phyloP scores from a whole-genome alignment of 2,329 filamentous ascomycete genomes.

The Emergomyces africanus region DNA sequence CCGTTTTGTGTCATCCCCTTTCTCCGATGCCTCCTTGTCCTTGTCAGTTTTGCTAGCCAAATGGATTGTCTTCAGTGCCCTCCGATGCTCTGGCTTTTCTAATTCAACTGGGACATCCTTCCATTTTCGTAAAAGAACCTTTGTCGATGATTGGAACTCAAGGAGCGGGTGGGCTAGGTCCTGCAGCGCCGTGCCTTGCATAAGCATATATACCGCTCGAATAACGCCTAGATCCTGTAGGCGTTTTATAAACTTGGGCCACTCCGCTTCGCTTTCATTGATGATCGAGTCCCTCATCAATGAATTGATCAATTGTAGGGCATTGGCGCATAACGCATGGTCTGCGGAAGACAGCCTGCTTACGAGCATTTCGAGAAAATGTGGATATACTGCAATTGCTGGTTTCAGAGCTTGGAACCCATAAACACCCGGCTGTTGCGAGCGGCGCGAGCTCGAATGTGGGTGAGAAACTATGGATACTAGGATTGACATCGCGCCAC shows the following conservation, averaged over 20 bases:
- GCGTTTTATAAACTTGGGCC: conserved; percentile 89
- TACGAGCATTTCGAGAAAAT: conserved; percentile 90
- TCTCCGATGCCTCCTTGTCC: conserved; percentile 22
- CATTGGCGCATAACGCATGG: conserved; percentile 89
- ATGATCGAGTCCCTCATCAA: conserved; percentile 85
- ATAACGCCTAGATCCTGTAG: conserved; percentile 89
- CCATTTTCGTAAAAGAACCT: conserved; percentile 79
- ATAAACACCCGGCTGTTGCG: conserved; percentile 50
- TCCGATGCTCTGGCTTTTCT: conserved; percentile 75
- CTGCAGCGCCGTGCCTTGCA: conserved; percentile 86
- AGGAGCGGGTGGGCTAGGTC: conserved; percentile 81
- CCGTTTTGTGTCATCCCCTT: conserved; percentile 37
- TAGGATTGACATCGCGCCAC: conserved; percentile 92
- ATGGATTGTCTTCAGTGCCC: conserved; percentile 75
- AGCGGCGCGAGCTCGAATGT: conserved; percentile 40
- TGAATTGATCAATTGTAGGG: conserved; percentile 88
- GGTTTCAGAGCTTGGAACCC: conserved; percentile 89
- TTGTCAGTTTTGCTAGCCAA: conserved; percentile 60
- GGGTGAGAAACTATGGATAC: conserved; percentile 87
- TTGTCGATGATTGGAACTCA: conserved; percentile 87
- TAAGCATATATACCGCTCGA: conserved; percentile 78
- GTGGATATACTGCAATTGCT: conserved; percentile 77
- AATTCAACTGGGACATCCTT: conserved; percentile 71
- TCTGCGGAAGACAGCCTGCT: conserved; percentile 85
- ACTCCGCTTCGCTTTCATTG: conserved; percentile 65